Conservation (phyloP, 73 alveolate genomes). For the Paramecium tetraurelia region DNA sequence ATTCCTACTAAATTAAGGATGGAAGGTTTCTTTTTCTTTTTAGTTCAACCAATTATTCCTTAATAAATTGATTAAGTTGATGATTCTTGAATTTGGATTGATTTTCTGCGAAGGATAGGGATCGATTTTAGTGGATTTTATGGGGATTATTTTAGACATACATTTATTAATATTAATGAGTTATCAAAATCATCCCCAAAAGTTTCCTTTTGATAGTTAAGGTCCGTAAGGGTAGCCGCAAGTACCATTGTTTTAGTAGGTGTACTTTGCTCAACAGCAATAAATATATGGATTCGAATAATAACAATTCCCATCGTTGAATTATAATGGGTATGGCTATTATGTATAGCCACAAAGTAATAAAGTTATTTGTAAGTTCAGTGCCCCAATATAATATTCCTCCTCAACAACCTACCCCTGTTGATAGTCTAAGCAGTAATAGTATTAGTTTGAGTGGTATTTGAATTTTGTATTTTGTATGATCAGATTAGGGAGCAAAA, state of each 20-base stretch:
- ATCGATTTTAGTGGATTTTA: not conserved
- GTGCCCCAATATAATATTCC: constrained; percentile 22
- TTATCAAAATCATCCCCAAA: not conserved
- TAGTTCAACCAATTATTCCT: not conserved
- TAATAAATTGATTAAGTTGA: not conserved
- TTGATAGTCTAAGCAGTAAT: not conserved
- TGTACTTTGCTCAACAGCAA: not conserved
- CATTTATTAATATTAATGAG: constrained; percentile 6
- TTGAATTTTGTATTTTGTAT: not conserved
- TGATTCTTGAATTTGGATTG: not conserved
- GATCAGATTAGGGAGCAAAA: not conserved
- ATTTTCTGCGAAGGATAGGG: not conserved
- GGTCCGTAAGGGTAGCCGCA: not conserved
- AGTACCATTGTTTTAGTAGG: not conserved
- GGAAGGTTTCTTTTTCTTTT: not conserved
- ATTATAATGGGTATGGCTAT: constrained; percentile 8
- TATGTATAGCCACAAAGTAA: not conserved
- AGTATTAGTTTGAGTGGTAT: constrained; percentile 21
- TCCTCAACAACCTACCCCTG: not conserved
- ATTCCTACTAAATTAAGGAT: not conserved
- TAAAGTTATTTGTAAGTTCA: not conserved
- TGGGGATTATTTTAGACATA: not conserved
- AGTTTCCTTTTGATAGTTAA: not conserved
- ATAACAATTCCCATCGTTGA: not conserved
- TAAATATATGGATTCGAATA: constrained; percentile 18